These are phyloP conservation scores for Chytriomyces hyalinus DNA, from an alignment of 192 early-diverging fungal genomes.

Conservation along the genomic window DNA sequence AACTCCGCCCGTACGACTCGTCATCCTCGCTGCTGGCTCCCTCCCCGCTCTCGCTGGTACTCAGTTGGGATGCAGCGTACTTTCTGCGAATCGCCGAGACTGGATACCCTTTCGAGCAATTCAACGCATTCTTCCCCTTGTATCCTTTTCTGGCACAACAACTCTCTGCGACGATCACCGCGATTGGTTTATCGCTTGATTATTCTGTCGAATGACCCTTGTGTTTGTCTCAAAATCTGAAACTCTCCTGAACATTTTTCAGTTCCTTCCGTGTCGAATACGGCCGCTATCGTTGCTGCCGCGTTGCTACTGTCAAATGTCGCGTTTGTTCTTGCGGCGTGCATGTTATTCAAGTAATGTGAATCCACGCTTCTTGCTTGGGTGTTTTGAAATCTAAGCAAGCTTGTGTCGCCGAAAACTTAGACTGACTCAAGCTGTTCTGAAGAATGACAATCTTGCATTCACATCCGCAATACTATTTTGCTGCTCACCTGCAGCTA, in stretches of 20 bases:
- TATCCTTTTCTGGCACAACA: slow-evolving; percentile 67
- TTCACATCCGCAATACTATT: slow-evolving; percentile 73
- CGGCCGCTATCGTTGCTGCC: background rate
- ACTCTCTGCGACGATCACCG: background rate
- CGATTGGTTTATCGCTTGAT: background rate
- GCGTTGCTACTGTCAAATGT: slow-evolving; percentile 79
- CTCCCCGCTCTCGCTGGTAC: slow-evolving; percentile 42
- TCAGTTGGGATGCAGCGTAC: slow-evolving; percentile 92
- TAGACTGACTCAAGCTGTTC: slow-evolving; percentile 48
- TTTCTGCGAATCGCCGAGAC: slow-evolving; percentile 66
- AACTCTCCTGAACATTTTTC: background rate
- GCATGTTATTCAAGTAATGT: slow-evolving; percentile 69
- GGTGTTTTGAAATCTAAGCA: too few species aligned
- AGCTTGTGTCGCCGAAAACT: slow-evolving; percentile 27
- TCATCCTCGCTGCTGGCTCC: slow-evolving; percentile 7
- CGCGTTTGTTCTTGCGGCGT: slow-evolving; percentile 75
- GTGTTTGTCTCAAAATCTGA: background rate
- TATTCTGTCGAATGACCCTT: background rate
- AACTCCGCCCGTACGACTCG: background rate
- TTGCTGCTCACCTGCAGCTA: slow-evolving; percentile 73
- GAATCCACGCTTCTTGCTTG: background rate
- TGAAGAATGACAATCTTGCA: slow-evolving; percentile 62
- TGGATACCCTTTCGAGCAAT: slow-evolving; percentile 87
- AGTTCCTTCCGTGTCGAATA: background rate
- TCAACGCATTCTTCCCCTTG: slow-evolving; percentile 87